Conservation (phyloP, 345 rosid species). For the Alliaria petiolata region DNA sequence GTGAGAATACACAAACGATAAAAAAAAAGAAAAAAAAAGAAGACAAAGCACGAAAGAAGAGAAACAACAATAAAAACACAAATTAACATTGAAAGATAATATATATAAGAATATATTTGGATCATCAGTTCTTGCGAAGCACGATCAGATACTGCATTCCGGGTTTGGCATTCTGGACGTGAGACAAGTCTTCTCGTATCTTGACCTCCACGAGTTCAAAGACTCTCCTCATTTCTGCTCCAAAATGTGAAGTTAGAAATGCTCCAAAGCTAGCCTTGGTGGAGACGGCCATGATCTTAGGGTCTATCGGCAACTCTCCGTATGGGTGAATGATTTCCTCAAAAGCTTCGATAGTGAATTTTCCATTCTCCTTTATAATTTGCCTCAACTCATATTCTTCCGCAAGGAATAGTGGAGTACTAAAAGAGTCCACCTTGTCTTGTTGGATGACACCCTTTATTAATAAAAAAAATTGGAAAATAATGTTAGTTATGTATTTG, state of each 20-base stretch:
- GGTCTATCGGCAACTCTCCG: not conserved
- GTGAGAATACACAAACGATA: too few relatives aligned
- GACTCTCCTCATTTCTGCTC: not conserved
- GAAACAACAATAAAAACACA: not conserved
- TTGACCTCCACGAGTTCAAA: constrained; percentile 2
- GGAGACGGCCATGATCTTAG: not conserved
- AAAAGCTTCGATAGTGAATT: not conserved
- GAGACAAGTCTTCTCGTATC: not conserved
- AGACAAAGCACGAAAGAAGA: too few relatives aligned
- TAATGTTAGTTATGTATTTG: not conserved
- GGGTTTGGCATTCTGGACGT: not conserved
- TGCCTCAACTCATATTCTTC: not conserved
- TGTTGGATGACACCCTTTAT: constrained; percentile 11
- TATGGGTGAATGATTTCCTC: constrained; percentile 5
- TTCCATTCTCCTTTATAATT: not conserved
- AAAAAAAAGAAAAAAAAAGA: too few relatives aligned
- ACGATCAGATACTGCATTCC: constrained; percentile 17
- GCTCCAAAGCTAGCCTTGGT: constrained; percentile 5
- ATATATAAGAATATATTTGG: too few relatives aligned
- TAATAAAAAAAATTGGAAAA: not conserved
- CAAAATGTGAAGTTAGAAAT: not conserved
- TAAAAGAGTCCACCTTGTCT: constrained; percentile 18
- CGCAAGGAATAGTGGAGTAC: not conserved
- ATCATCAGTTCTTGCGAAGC: constrained; percentile 2
- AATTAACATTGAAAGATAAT: too few relatives aligned